Percentiles rank a stretch among this genome's conserved stretches.
phyloP scores from a whole-genome alignment of 495 filamentous ascomycete genomes.

The Penicillium coffeae region DNA sequence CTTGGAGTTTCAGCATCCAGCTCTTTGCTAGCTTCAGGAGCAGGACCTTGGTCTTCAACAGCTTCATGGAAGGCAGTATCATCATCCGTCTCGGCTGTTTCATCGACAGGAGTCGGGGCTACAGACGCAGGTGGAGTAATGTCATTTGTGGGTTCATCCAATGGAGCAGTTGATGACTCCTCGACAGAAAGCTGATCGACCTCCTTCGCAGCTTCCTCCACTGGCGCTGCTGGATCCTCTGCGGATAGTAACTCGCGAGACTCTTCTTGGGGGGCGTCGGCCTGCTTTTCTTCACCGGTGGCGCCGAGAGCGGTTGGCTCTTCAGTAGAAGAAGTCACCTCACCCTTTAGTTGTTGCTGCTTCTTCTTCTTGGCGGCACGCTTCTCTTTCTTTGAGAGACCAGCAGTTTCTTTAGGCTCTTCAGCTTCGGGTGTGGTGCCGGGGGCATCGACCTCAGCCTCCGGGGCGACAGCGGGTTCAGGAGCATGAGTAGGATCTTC shows the following conservation, averaged over 20 bases:
- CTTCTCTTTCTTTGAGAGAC: constrained; percentile 34
- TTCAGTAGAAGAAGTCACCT: not conserved
- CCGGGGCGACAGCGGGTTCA: constrained; percentile 6
- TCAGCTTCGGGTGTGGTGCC: constrained; percentile 6
- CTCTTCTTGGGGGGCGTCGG: constrained; percentile 1
- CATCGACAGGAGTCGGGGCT: constrained; percentile 1
- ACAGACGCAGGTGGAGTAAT: not conserved
- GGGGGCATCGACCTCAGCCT: not conserved
- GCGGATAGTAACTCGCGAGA: not conserved
- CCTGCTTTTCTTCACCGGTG: too few species aligned
- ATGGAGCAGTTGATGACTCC: not conserved
- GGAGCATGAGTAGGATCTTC: not conserved
- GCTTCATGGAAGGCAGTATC: constrained; percentile 22
- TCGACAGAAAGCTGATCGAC: not conserved
- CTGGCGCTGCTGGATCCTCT: constrained; percentile 1
- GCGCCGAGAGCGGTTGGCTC: not conserved
- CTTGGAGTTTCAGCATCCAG: constrained; percentile 1
- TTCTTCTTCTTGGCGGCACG: constrained; percentile 9
- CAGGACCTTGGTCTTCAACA: constrained; percentile 15
- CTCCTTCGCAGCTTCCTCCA: not conserved
- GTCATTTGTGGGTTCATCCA: not conserved
- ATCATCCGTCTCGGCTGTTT: constrained; percentile 15
- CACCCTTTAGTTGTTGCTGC: not conserved
- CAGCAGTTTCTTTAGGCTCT: constrained; percentile 9
- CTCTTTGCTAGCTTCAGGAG: constrained; percentile 4